These are phyloP conservation scores for Nitzschia sp. DNA, from an alignment of 108 stramenopile genomes.

Conservation along the genomic window DNA sequence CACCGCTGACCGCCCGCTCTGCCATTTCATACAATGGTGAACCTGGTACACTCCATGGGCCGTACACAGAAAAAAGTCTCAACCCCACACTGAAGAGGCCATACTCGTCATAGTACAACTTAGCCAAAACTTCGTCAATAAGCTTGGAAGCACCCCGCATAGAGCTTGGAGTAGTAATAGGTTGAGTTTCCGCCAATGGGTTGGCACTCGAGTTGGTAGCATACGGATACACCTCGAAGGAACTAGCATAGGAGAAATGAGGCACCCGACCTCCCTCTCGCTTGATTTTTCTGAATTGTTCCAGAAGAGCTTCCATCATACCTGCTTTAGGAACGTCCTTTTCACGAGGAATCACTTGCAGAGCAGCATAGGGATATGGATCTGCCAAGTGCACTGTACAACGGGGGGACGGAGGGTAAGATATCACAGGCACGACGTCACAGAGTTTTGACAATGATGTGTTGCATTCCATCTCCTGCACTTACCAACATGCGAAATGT, in stretches of 20 bases:
- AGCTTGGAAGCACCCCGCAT: constrained; percentile 75
- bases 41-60: constrained; percentile 79
- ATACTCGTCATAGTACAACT: constrained; percentile 69
- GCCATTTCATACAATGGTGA: constrained; percentile 77
- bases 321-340: constrained; percentile 70
- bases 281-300: constrained; percentile 50
- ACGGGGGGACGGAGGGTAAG: too few relatives aligned
- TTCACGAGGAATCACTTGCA: constrained; percentile 61
- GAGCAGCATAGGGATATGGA: constrained; percentile 32
- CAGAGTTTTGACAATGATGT: too few relatives aligned
- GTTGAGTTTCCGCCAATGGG: constrained; percentile 51
- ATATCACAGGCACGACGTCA: too few relatives aligned
- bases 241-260: constrained; percentile 40
- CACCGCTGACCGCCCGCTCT: constrained; percentile 51
- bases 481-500: constrained; percentile 84
- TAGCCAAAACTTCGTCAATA: constrained; percentile 74
- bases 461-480: background rate
- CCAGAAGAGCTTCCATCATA: constrained; percentile 75
- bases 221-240: constrained; percentile 44
- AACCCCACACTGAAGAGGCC: constrained; percentile 73
- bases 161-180: constrained; percentile 65
- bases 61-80: constrained; percentile 86
- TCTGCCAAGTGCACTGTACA: constrained; percentile 66
- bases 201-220: background rate
- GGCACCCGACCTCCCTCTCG: constrained; percentile 17